phyloP scores from a whole-genome alignment of 1,139 yeast genomes.

The Hemisphaericaspora xylofermentans region DNA sequence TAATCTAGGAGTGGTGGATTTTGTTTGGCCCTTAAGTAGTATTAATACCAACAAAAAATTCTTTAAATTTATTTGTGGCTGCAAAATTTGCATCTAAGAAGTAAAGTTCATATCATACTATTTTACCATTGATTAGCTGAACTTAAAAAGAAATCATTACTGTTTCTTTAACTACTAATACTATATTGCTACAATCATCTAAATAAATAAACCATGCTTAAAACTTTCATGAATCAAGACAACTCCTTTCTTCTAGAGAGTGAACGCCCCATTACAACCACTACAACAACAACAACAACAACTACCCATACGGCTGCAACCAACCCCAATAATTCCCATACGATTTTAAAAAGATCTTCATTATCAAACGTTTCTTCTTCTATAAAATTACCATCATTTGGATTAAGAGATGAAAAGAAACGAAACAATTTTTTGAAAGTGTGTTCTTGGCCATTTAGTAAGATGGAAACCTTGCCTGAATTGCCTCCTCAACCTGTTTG shows the following conservation, averaged over 20 bases:
- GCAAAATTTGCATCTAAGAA: too few relatives aligned
- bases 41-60: too few relatives aligned
- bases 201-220: conserved; percentile 8
- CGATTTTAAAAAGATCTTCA: conserved; percentile 3
- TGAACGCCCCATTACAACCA: conserved; percentile 6
- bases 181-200: neutral
- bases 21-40: too few relatives aligned
- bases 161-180: too few relatives aligned
- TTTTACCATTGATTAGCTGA: too few relatives aligned
- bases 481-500: neutral
- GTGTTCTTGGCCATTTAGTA: conserved; percentile 15
- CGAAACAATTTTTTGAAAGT: conserved; percentile 15
- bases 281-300: conserved; percentile 4
- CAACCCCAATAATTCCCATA: conserved; percentile 2
- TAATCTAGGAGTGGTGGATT: too few relatives aligned
- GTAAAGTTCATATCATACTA: too few relatives aligned
- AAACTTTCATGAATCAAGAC: conserved; percentile 10
- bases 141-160: too few relatives aligned
- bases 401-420: conserved; percentile 1
- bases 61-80: too few relatives aligned
- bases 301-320: conserved; percentile 6
- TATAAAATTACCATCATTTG: conserved; percentile 9
- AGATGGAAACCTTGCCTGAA: conserved; percentile 9
- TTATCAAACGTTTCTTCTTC: conserved; percentile 5
- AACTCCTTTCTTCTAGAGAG: conserved; percentile 12